A percentile compares a stretch with the other conserved stretches of the same genome.
phyloP scores from a whole-genome alignment of 1,284 basidiomycete genomes.

The Farysia itapuensis region DNA sequence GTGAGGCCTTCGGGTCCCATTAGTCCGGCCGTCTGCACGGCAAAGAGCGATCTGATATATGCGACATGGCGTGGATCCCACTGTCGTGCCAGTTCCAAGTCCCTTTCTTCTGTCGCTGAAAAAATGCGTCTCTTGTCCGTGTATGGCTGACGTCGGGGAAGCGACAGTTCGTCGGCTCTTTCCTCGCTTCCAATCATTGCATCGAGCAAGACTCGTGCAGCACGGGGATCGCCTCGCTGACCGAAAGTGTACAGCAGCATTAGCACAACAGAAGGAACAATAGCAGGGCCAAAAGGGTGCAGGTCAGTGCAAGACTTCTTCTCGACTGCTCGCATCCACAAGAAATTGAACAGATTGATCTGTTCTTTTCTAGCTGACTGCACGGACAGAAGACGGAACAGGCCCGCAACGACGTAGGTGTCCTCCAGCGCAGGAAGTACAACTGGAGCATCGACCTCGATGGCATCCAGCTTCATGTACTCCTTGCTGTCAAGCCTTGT shows the following conservation, averaged over 20 bases:
- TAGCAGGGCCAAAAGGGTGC: constrained; percentile 4
- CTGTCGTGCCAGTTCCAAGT: too few relatives aligned
- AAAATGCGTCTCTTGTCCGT: too few relatives aligned
- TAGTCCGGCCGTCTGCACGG: constrained; percentile 2
- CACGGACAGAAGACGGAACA: constrained; percentile 3
- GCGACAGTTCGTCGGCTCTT: not conserved
- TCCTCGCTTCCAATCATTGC: constrained; percentile 4
- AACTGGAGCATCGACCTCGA: not conserved
- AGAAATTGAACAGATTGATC: constrained; percentile 25
- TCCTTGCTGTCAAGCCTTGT: not conserved
- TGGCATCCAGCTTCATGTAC: constrained; percentile 2
- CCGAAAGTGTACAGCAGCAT: constrained; percentile 5
- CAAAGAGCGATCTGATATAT: constrained; percentile 17
- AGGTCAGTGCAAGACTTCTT: not conserved
- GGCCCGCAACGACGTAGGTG: not conserved
- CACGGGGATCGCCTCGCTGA: constrained; percentile 12
- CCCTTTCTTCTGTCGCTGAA: too few relatives aligned
- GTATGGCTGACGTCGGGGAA: too few relatives aligned
- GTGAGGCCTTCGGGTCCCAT: constrained; percentile 11
- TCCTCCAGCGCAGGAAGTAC: constrained; percentile 5
- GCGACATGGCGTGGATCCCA: constrained; percentile 12
- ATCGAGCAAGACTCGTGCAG: constrained; percentile 10
- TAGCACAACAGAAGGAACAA: constrained; percentile 4
- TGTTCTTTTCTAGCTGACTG: not conserved
- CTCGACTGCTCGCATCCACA: constrained; percentile 13